A percentile compares a stretch with the other conserved stretches of the same genome.
Evolutionary conservation across 352 stramenopile species (phyloP).

Genomic region (Pythium monospermum): DNA sequence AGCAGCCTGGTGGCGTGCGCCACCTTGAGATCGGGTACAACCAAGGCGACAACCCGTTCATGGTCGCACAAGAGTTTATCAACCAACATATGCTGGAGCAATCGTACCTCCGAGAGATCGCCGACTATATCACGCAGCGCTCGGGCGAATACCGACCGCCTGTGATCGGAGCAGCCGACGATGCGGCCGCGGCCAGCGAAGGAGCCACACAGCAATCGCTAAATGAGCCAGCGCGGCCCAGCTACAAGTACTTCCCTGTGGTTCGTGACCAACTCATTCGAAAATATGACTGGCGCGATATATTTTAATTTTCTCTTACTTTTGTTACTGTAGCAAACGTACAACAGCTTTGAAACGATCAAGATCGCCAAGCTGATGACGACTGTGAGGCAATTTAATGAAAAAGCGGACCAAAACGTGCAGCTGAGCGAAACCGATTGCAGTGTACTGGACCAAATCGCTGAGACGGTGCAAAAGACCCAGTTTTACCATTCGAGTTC

Average conservation of each 20-base stretch:
- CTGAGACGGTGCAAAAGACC: conserved; percentile 71
- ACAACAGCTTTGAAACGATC: conserved; percentile 90
- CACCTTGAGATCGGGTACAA: conserved; percentile 98
- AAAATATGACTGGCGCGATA: too few species aligned
- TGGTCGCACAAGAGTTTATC: conserved; percentile 95
- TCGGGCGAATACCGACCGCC: conserved; percentile 75
- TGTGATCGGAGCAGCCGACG: conserved; percentile 41
- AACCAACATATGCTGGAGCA: conserved; percentile 95
- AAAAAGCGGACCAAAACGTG: conserved; percentile 45
- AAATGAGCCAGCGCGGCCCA: conserved; percentile 7
- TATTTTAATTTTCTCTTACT: too few species aligned
- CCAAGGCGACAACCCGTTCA: conserved; percentile 96
- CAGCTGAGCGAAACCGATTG: conserved; percentile 47
- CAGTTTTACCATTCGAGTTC: conserved; percentile 91
- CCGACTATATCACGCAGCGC: conserved; percentile 94
- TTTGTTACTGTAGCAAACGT: conserved; percentile 73
- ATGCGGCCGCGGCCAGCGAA: background rate
- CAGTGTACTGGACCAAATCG: conserved; percentile 48
- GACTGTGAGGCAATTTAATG: conserved; percentile 90
- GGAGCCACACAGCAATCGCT: conserved; percentile 2
- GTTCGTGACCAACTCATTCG: conserved; percentile 15
- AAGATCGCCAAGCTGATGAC: conserved; percentile 90
- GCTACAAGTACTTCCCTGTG: conserved; percentile 70
- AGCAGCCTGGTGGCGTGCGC: conserved; percentile 87
- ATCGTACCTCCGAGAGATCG: conserved; percentile 90